Conservation (phyloP, 257 asterid species). For the Ocimum tenuiflorum region DNA sequence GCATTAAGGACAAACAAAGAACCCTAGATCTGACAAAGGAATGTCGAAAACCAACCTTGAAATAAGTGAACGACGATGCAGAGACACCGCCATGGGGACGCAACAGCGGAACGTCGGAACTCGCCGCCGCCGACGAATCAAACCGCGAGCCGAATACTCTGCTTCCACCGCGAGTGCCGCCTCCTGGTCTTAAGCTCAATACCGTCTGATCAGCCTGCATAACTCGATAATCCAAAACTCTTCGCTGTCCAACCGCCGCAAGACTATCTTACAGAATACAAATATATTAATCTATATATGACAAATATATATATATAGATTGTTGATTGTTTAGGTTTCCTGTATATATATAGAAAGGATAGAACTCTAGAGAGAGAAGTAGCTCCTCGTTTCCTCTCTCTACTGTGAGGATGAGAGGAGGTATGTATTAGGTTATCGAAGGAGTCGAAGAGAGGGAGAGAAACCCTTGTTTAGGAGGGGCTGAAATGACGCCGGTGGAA, state of each 20-base stretch:
- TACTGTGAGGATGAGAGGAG: conserved; percentile 23
- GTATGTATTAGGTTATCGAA: conserved; percentile 1
- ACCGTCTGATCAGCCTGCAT: conserved; percentile 66
- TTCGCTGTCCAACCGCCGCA: conserved; percentile 26
- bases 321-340: background rate
- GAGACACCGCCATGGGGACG: conserved; percentile 46
- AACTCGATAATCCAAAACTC: conserved; percentile 34
- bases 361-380: conserved; percentile 22
- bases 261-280: conserved; percentile 7
- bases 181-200: conserved; percentile 70
- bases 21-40: conserved; percentile 36
- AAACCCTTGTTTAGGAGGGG: conserved; percentile 35
- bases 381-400: conserved; percentile 50
- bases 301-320: conserved; percentile 16
- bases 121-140: conserved; percentile 32
- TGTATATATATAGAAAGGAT: background rate
- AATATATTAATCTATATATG: conserved; percentile 21
- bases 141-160: conserved; percentile 48
- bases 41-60: conserved; percentile 33
- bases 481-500: background rate
- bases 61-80: conserved; percentile 31
- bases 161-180: conserved; percentile 56
- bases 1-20: conserved; percentile 8
- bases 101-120: conserved; percentile 44
- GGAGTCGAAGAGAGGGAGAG: conserved; percentile 27